Evolutionary conservation across 169 alveolate species (phyloP), one percentile per base, ranked within the genome.

Genomic region (Plasmodium gaboni): DNA sequence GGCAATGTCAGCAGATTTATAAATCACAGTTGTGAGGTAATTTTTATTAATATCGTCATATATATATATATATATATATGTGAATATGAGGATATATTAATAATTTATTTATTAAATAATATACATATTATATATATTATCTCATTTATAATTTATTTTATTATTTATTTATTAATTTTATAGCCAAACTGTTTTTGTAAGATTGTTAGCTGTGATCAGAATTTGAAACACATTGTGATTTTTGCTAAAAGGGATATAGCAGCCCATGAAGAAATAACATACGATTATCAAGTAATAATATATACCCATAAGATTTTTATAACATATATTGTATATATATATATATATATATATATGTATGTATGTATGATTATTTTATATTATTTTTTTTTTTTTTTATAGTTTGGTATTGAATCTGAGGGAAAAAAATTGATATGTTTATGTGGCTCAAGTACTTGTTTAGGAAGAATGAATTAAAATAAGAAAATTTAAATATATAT

Each of bases 1-100:
- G 99, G 99, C 24, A 97, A 97, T 83, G 97, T 94, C 80, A 98
- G 99, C 26, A 93, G 99, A 64, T 98, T 97, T 91, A 96, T 98
- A 74, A 98, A 98, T 93, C 99, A 98, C 94, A 96, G 98, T 73
- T 98, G 99, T 88, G 98, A 97, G 93, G 98, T 95, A 85, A 26
- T 3, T 28, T 28, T 28, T 28, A 28, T 28, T 28, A 28, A 28
- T 28, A 28, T 28, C 42, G 4, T 28, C 0, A 26, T 2, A 28
- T 28, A 28, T 28, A 28, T 28, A 42, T 48, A 28, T 73, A 69
- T 24, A 19, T 19, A 1, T 19, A 7, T 22, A 28, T 28, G 83
- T n/a, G 51, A 7, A 63, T 64, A 59, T 55, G 32, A 19, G 5
- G 53, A 59, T 38, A 63, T 55, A 50, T 60, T 28, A 28, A 28